These are phyloP conservation scores for Geotrichum histeridarum DNA, from an alignment of 1,139 yeast species.

Conservation along the genomic window DNA sequence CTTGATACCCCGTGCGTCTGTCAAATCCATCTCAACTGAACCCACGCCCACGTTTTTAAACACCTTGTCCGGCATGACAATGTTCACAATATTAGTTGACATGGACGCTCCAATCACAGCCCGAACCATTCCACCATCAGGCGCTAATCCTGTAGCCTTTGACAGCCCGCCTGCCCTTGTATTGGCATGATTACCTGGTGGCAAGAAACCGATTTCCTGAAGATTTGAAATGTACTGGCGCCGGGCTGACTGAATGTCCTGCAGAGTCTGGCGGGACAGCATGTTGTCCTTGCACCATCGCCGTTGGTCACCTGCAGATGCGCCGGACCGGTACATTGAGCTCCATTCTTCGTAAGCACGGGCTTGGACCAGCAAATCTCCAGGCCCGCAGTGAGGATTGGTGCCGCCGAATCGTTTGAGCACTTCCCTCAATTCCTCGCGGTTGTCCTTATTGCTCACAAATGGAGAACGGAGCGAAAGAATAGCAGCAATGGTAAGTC, in stretches of 20 bases:
- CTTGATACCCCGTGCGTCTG: constrained; percentile 69
- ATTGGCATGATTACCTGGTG: constrained; percentile 12
- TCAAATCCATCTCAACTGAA: constrained; percentile 68
- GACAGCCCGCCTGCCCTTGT: not conserved
- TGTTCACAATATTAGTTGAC: constrained; percentile 77
- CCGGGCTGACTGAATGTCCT: constrained; percentile 66
- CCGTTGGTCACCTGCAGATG: constrained; percentile 34
- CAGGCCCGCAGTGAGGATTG: constrained; percentile 39
- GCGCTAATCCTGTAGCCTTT: not conserved
- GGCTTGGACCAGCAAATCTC: constrained; percentile 70
- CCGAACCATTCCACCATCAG: constrained; percentile 42
- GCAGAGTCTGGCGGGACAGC: constrained; percentile 59
- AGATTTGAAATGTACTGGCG: constrained; percentile 62
- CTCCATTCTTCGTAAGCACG: constrained; percentile 52
- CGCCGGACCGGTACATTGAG: constrained; percentile 19
- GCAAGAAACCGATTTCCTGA: constrained; percentile 68
- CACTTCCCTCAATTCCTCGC: constrained; percentile 56
- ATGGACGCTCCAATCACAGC: constrained; percentile 75
- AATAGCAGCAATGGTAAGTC: constrained; percentile 70
- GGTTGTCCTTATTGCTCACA: constrained; percentile 52
- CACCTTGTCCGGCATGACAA: constrained; percentile 76
- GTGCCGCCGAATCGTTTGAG: constrained; percentile 39
- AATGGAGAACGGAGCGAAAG: constrained; percentile 73
- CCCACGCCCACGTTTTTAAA: constrained; percentile 68
- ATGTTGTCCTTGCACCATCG: constrained; percentile 57